A percentile compares a stretch with the other conserved stretches of the same genome.
Conservation (phyloP, 148 eudicot genomes). For the Rhododendron ferrugineum region DNA sequence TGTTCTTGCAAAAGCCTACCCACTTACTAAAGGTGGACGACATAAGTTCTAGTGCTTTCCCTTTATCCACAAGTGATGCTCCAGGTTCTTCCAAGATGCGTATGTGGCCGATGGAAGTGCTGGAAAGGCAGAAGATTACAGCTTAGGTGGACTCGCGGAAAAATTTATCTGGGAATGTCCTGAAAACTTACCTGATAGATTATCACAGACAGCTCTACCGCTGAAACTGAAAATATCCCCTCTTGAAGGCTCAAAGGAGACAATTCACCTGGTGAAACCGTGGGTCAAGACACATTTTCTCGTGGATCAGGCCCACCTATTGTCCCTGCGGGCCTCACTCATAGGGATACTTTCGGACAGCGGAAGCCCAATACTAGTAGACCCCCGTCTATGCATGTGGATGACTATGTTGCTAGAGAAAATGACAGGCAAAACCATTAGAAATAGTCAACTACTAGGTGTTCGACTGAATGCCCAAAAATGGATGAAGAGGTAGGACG, state of each 20-base stretch:
- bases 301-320: conserved; percentile 53
- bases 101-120: conserved; percentile 47
- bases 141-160: conserved; percentile 45
- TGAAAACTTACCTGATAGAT: conserved; percentile 71
- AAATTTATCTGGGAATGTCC: conserved; percentile 89
- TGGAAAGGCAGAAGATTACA: conserved; percentile 51
- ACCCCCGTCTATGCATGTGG: conserved; percentile 99
- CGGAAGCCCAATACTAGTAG: conserved; percentile 97
- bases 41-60: conserved; percentile 24
- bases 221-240: conserved; percentile 67
- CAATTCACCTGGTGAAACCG: conserved; percentile 37
- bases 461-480: too few relatives aligned
- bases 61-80: conserved; percentile 25
- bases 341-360: conserved; percentile 76
- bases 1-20: conserved; percentile 43
- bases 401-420: conserved; percentile 94
- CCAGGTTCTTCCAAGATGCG: conserved; percentile 49
- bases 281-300: conserved; percentile 28
- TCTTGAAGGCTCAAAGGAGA: conserved; percentile 63
- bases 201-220: conserved; percentile 58
- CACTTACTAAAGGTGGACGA: conserved; percentile 33
- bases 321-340: conserved; percentile 54
- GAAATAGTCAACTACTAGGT: too few relatives aligned
- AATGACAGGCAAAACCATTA: too few relatives aligned
- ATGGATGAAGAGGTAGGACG: too few relatives aligned